Evolutionary conservation across 1,284 basidiomycete species (phyloP).

Genomic region (Cutaneotrichosporon sp.): DNA sequence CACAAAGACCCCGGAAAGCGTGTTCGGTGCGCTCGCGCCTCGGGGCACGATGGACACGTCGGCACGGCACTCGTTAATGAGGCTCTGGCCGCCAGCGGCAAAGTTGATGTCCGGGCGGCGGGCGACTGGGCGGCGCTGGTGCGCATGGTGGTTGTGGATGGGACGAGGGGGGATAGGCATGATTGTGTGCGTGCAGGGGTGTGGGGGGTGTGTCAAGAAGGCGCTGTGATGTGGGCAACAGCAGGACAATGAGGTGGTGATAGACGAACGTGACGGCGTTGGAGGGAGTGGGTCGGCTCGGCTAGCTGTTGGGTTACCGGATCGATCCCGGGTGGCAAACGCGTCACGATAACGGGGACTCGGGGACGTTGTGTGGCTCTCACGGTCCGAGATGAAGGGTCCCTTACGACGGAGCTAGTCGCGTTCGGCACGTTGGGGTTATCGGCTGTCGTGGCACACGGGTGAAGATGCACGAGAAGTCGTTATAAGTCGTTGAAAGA

Average conservation of each 20-base stretch:
- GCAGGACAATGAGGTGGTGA: neutral
- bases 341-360: neutral
- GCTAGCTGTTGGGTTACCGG: too few species aligned
- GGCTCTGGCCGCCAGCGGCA: slow-evolving; percentile 19
- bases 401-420: too few species aligned
- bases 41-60: slow-evolving; percentile 29
- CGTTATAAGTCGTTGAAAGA: too few species aligned
- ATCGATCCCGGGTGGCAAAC: slow-evolving; percentile 4
- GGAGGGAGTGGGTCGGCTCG: too few species aligned
- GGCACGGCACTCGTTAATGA: slow-evolving; percentile 29
- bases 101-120: slow-evolving; percentile 9
- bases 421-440: too few species aligned
- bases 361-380: too few species aligned
- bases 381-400: too few species aligned
- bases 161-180: slow-evolving; percentile 39
- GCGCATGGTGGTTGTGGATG: slow-evolving; percentile 21
- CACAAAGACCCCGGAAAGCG: slow-evolving; percentile 10
- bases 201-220: neutral
- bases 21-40: slow-evolving; percentile 4
- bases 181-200: neutral
- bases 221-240: neutral
- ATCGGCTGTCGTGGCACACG: too few species aligned
- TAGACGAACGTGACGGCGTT: neutral
- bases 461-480: too few species aligned
- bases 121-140: slow-evolving; percentile 9